Evolutionary conservation across 2,329 filamentous ascomycete species (phyloP).

Genomic region (Fusarium marasasianum): DNA sequence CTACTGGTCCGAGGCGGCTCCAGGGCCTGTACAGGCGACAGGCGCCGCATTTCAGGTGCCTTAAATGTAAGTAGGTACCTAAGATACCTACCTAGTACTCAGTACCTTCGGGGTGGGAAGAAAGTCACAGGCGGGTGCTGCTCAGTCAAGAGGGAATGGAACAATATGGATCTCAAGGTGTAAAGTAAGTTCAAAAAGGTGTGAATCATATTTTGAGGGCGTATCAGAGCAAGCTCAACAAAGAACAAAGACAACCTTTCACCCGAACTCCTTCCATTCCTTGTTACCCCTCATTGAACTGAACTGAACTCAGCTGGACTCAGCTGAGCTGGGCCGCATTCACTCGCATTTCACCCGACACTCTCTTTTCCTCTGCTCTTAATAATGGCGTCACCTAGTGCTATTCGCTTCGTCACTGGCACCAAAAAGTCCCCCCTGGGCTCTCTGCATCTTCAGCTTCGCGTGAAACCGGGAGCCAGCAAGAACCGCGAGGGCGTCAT

Average conservation of each 20-base stretch:
- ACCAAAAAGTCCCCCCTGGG: slow-evolving; percentile 56
- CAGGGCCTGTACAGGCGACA: slow-evolving; percentile 40
- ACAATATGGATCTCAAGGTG: not conserved
- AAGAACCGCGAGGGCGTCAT: slow-evolving; percentile 69
- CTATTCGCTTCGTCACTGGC: slow-evolving; percentile 59
- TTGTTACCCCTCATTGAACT: slow-evolving; percentile 19
- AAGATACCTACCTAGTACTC: too few relatives aligned
- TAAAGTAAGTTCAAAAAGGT: not conserved
- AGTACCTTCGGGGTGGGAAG: not conserved
- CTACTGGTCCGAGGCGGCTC: slow-evolving; percentile 37
- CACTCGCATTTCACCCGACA: not conserved
- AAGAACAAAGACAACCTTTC: not conserved
- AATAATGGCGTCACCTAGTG: slow-evolving; percentile 45
- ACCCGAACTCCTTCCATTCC: not conserved
- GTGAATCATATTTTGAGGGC: not conserved
- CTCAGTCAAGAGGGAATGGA: not conserved
- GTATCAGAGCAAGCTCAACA: not conserved
- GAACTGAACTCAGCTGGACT: not conserved
- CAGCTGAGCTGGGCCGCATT: not conserved
- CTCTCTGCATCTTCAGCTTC: slow-evolving; percentile 69
- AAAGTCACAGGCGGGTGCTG: not conserved
- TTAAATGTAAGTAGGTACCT: too few relatives aligned
- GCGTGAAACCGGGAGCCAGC: slow-evolving; percentile 72
- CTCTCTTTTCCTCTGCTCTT: not conserved
- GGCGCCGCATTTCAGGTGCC: slow-evolving; percentile 28